These are phyloP conservation scores for Pythium scleroteichum DNA, from an alignment of 352 stramenopile genomes.

Conservation along the genomic window DNA sequence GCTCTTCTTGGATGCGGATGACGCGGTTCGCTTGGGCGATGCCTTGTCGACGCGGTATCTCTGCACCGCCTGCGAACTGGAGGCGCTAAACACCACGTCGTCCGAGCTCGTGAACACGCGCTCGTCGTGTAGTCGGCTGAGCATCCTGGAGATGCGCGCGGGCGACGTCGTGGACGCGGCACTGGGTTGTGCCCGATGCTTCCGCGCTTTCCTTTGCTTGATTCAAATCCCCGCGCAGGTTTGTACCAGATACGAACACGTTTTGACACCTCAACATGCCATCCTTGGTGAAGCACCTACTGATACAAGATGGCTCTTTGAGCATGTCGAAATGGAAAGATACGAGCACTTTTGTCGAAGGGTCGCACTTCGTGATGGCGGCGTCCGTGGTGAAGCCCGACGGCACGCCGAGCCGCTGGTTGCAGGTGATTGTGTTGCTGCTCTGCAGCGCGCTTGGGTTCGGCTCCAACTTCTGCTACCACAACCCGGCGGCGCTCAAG, in stretches of 20 bases:
- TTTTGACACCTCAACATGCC: not conserved
- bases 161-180: not conserved
- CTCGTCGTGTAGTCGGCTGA: conserved; percentile 57
- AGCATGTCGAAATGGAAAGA: too few relatives aligned
- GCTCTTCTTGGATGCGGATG: not conserved
- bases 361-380: too few relatives aligned
- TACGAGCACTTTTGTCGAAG: too few relatives aligned
- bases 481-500: conserved; percentile 66
- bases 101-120: conserved; percentile 67
- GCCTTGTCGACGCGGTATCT: conserved; percentile 4
- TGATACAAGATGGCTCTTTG: too few relatives aligned
- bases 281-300: too few relatives aligned
- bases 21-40: not conserved
- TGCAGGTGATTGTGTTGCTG: conserved; percentile 45
- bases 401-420: conserved; percentile 5
- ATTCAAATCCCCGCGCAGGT: not conserved
- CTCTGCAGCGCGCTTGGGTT: conserved; percentile 49
- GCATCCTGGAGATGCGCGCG: conserved; percentile 28
- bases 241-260: not conserved
- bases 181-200: not conserved
- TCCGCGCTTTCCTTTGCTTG: not conserved
- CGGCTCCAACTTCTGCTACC: conserved; percentile 65
- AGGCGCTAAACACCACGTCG: conserved; percentile 50
- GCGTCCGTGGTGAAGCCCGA: too few relatives aligned
- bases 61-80: conserved; percentile 18